These are phyloP conservation scores for Tieghemiomyces parasiticus DNA, from an alignment of 192 early-diverging fungal species.

Conservation along the genomic window DNA sequence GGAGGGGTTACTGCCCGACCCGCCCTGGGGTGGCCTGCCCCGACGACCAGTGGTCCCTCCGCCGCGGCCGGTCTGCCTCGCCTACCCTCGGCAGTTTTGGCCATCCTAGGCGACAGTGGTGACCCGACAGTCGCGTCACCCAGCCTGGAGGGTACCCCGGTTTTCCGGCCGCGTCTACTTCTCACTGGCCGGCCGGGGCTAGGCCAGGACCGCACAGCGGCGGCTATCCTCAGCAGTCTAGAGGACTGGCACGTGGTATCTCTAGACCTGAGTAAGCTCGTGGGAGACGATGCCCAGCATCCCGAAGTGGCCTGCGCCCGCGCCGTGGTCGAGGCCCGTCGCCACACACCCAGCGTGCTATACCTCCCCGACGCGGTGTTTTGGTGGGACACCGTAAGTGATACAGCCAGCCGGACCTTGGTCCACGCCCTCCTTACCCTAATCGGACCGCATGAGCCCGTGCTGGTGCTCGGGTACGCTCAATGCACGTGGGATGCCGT, in stretches of 20 bases:
- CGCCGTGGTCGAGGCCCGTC: constrained; percentile 38
- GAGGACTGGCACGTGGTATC: constrained; percentile 39
- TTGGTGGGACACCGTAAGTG: constrained; percentile 33
- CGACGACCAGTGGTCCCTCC: too few relatives aligned
- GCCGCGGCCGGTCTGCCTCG: too few relatives aligned
- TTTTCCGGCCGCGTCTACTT: constrained; percentile 41
- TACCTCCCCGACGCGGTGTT: constrained; percentile 36
- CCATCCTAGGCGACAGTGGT: too few relatives aligned
- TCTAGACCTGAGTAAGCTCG: constrained; percentile 33
- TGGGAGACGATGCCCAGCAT: constrained; percentile 17
- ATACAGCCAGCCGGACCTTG: constrained; percentile 27
- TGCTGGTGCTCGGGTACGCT: constrained; percentile 27
- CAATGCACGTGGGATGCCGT: constrained; percentile 13
- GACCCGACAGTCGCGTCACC: too few relatives aligned
- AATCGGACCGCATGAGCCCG: constrained; percentile 28
- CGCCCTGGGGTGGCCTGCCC: neutral
- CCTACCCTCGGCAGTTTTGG: too few relatives aligned
- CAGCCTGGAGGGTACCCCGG: constrained; percentile 12
- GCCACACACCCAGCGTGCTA: constrained; percentile 38
- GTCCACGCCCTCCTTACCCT: constrained; percentile 27
- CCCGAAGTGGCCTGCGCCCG: constrained; percentile 36
- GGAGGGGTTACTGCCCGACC: too few relatives aligned
- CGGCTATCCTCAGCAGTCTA: constrained; percentile 35
- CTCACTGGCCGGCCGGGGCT: constrained; percentile 38
- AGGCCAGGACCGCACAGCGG: constrained; percentile 38